Conservation (phyloP, 1,284 basidiomycete genomes). For the Chalciporus piperatoides region DNA sequence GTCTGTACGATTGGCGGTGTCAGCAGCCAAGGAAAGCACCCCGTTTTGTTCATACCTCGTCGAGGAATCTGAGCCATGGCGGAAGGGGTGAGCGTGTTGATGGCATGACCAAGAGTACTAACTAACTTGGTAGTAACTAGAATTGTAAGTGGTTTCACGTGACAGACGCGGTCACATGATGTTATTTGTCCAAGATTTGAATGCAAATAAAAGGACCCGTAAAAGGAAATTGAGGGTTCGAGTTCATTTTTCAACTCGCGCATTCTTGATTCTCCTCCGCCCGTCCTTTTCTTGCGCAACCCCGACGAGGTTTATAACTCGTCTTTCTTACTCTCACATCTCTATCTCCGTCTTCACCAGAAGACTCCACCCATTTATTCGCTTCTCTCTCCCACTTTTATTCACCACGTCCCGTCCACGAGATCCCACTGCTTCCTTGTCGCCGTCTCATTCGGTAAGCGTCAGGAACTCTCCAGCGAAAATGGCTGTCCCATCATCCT, state of each 20-base stretch:
- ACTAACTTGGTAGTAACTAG: too few species aligned
- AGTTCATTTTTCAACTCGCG: conserved; percentile 33
- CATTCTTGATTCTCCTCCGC: conserved; percentile 19
- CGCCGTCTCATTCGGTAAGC: conserved; percentile 66
- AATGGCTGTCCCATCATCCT: conserved; percentile 84
- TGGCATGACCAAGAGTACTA: too few species aligned
- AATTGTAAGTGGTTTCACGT: too few species aligned
- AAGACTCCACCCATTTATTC: conserved; percentile 11
- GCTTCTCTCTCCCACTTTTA: conserved; percentile 37
- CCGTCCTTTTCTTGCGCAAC: conserved; percentile 15
- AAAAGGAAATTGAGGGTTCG: conserved; percentile 27
- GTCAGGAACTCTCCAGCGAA: conserved; percentile 45
- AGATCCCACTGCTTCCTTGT: conserved; percentile 61
- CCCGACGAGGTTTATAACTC: conserved; percentile 9
- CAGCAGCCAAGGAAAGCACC: background rate
- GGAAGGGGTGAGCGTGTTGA: conserved; percentile 1
- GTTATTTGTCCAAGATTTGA: conserved; percentile 29
- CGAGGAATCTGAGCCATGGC: conserved; percentile 27
- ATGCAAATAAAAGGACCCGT: conserved; percentile 28
- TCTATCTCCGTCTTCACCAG: conserved; percentile 20
- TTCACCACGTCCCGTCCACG: conserved; percentile 62
- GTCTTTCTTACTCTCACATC: conserved; percentile 11
- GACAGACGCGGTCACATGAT: conserved; percentile 33
- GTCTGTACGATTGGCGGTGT: conserved; percentile 16
- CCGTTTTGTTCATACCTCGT: conserved; percentile 30